Evolutionary conservation across 176 grass and related monocot species (phyloP).

Genomic region (Carex scoparia): DNA sequence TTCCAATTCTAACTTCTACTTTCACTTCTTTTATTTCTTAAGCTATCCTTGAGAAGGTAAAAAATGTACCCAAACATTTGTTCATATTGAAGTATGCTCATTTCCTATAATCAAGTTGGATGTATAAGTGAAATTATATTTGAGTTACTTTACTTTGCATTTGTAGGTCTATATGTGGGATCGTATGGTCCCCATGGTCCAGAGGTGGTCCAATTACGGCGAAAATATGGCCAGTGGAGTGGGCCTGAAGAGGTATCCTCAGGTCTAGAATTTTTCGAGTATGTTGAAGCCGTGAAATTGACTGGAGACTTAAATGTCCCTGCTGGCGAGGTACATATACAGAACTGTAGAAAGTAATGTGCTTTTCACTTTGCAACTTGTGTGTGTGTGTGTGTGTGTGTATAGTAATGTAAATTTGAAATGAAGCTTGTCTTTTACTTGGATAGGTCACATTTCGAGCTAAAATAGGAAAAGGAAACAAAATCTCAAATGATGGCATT

Average conservation of each 20-base stretch:
- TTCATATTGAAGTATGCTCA: constrained; percentile 24
- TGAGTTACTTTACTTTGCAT: constrained; percentile 14
- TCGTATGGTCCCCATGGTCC: constrained; percentile 93
- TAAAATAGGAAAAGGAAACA: constrained; percentile 82
- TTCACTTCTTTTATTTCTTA: background rate
- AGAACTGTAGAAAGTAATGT: background rate
- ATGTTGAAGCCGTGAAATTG: constrained; percentile 95
- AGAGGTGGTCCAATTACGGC: constrained; percentile 81
- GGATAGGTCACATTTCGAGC: constrained; percentile 83
- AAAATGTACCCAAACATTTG: background rate
- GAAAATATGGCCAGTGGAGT: constrained; percentile 85
- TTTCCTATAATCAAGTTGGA: background rate
- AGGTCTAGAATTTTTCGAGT: constrained; percentile 83
- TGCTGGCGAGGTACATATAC: constrained; percentile 67
- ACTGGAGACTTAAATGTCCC: constrained; percentile 97
- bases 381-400: background rate
- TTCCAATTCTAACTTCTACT: background rate
- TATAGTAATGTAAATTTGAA: constrained; percentile 11
- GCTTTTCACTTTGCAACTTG: constrained; percentile 4
- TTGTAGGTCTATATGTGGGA: constrained; percentile 86
- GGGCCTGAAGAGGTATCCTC: constrained; percentile 30
- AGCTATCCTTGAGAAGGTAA: background rate
- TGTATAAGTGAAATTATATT: constrained; percentile 1
- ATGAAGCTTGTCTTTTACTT: background rate
- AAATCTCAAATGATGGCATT: constrained; percentile 59